Conservation (phyloP, 805 yeast species). For the Yamadazyma akitaensis region DNA sequence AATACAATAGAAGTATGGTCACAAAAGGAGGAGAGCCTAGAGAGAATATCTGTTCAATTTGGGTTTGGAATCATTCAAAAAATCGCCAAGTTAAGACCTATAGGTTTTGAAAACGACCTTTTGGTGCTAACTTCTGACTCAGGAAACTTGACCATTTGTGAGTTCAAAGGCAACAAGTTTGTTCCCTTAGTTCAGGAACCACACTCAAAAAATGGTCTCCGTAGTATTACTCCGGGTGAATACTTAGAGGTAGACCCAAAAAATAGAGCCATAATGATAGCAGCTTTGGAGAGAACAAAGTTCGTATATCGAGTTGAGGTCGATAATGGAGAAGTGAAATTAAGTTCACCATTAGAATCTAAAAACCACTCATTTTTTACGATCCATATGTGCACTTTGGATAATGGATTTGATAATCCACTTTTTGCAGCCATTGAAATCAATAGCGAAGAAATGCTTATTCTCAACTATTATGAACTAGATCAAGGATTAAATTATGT, state of each 20-base stretch:
- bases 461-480: conserved; percentile 68
- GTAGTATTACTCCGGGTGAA: conserved; percentile 74
- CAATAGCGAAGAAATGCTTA: conserved; percentile 26
- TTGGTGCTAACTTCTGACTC: conserved; percentile 76
- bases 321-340: conserved; percentile 39
- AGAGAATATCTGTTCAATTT: conserved; percentile 39
- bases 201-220: conserved; percentile 67
- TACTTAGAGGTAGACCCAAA: conserved; percentile 67
- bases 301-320: conserved; percentile 64
- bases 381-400: conserved; percentile 55
- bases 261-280: conserved; percentile 64
- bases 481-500: conserved; percentile 85
- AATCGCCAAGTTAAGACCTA: conserved; percentile 48
- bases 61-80: conserved; percentile 58
- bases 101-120: conserved; percentile 53
- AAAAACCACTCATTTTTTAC: conserved; percentile 50
- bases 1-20: conserved; percentile 52
- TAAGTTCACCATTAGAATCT: conserved; percentile 77
- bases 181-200: conserved; percentile 59
- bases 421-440: conserved; percentile 77
- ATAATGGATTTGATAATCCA: conserved; percentile 81
- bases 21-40: conserved; percentile 57
- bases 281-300: conserved; percentile 72
- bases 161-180: conserved; percentile 43
- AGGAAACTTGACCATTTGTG: conserved; percentile 61